Conservation (phyloP, 1,284 basidiomycete species). For the Ustilago crameri region DNA sequence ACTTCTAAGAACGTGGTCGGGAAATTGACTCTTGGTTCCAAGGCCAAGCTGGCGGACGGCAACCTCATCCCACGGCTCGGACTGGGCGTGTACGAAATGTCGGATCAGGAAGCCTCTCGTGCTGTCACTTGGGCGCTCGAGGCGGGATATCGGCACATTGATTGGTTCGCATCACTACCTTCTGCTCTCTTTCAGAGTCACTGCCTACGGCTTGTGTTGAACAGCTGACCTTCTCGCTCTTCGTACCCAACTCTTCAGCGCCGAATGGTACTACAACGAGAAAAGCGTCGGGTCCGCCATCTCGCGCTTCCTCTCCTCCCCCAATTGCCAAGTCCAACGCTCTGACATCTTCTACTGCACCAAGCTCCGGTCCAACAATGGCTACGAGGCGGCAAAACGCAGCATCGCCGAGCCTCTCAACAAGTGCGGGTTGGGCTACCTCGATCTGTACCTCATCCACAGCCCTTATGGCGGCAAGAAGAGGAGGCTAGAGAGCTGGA, state of each 20-base stretch:
- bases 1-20: not conserved
- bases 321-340: constrained; percentile 8
- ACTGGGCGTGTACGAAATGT: constrained; percentile 33
- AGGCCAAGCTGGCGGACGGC: constrained; percentile 19
- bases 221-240: no score
- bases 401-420: constrained; percentile 41
- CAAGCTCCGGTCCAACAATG: constrained; percentile 39
- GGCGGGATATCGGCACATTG: constrained; percentile 34
- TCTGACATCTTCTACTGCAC: constrained; percentile 28
- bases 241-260: constrained; percentile 3
- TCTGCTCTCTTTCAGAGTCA: not conserved
- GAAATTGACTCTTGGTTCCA: constrained; percentile 19
- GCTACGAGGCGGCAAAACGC: constrained; percentile 30
- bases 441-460: constrained; percentile 64
- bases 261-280: constrained; percentile 42
- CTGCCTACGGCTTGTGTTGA: no score
- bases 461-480: constrained; percentile 56
- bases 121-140: constrained; percentile 38
- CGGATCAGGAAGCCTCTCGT: constrained; percentile 19
- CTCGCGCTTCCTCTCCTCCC: constrained; percentile 9
- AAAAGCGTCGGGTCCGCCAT: constrained; percentile 20
- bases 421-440: constrained; percentile 41
- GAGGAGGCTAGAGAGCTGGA: constrained; percentile 56
- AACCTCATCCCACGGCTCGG: constrained; percentile 25
- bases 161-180: constrained; percentile 18